These are phyloP conservation scores for Nakazawaea siamensis DNA, from an alignment of 805 yeast species.

Conservation along the genomic window DNA sequence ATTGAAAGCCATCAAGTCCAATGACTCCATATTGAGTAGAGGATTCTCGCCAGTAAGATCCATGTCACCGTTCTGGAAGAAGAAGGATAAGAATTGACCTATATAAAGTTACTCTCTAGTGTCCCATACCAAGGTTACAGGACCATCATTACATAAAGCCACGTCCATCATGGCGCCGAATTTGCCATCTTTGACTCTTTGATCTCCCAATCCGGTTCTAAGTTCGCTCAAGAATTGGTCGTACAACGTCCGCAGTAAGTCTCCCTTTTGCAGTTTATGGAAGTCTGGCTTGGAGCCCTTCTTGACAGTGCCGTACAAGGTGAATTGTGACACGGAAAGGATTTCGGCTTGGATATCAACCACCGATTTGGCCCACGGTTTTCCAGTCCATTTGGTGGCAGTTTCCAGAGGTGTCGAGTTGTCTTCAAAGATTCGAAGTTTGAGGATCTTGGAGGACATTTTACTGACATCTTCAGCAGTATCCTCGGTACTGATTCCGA, in stretches of 20 bases:
- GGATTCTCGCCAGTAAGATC: constrained; percentile 22
- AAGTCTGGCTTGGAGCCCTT: constrained; percentile 96
- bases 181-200: constrained; percentile 73
- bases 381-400: constrained; percentile 46
- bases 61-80: constrained; percentile 22
- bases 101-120: constrained; percentile 25
- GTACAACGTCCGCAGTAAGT: constrained; percentile 39
- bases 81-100: constrained; percentile 13
- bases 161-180: constrained; percentile 99
- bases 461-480: constrained; percentile 65
- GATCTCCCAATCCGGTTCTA: constrained; percentile 45
- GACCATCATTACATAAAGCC: constrained; percentile 81
- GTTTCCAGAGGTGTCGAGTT: constrained; percentile 22
- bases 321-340: constrained; percentile 87
- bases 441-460: constrained; percentile 57
- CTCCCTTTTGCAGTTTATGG: constrained; percentile 85
- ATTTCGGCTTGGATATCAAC: constrained; percentile 65
- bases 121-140: constrained; percentile 81
- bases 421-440: constrained; percentile 69
- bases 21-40: constrained; percentile 6
- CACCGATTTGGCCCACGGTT: constrained; percentile 70
- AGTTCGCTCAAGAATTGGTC: constrained; percentile 42
- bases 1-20: background rate
- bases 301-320: constrained; percentile 73
- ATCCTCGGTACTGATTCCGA: constrained; percentile 79